phyloP scores from a whole-genome alignment of 2,329 filamentous ascomycete genomes.

The Fusarium sp. region DNA sequence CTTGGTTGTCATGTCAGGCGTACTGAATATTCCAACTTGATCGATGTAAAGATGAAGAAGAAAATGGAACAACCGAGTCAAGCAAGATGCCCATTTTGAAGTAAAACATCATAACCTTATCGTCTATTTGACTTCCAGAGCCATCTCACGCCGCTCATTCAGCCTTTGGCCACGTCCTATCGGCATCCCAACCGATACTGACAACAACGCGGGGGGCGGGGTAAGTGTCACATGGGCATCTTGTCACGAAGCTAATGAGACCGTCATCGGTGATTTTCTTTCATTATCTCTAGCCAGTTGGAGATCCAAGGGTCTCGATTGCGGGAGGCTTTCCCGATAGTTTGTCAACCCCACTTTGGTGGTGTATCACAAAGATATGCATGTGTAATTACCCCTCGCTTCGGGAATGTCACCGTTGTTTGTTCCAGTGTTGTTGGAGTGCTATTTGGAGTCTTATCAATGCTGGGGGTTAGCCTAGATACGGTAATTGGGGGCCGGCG shows the following conservation, averaged over 20 bases:
- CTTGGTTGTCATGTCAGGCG: conserved; percentile 31
- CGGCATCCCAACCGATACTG: conserved; percentile 32
- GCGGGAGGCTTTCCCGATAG: conserved; percentile 35
- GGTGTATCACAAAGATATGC: conserved; percentile 1
- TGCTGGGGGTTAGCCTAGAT: conserved; percentile 6
- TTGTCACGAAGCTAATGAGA: conserved; percentile 14
- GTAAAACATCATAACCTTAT: conserved; percentile 22
- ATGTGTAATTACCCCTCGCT: not conserved
- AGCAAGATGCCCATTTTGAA: conserved; percentile 1
- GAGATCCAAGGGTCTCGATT: conserved; percentile 16
- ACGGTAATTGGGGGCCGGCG: not conserved
- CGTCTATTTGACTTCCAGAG: conserved; percentile 23
- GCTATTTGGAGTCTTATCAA: conserved; percentile 5
- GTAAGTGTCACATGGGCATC: conserved; percentile 34
- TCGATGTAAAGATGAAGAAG: not conserved
- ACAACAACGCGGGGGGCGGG: conserved; percentile 37
- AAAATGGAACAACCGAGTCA: not conserved
- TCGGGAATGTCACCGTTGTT: conserved; percentile 36
- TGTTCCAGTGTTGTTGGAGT: conserved; percentile 9
- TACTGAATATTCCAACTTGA: not conserved
- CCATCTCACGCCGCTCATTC: not conserved
- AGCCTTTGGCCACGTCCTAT: conserved; percentile 18
- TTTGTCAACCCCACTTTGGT: conserved; percentile 22
- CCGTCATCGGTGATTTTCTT: conserved; percentile 14
- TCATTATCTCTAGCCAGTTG: conserved; percentile 6